These are phyloP conservation scores for Elaphomyces granulatus DNA, from an alignment of 495 filamentous ascomycete genomes.

Conservation along the genomic window DNA sequence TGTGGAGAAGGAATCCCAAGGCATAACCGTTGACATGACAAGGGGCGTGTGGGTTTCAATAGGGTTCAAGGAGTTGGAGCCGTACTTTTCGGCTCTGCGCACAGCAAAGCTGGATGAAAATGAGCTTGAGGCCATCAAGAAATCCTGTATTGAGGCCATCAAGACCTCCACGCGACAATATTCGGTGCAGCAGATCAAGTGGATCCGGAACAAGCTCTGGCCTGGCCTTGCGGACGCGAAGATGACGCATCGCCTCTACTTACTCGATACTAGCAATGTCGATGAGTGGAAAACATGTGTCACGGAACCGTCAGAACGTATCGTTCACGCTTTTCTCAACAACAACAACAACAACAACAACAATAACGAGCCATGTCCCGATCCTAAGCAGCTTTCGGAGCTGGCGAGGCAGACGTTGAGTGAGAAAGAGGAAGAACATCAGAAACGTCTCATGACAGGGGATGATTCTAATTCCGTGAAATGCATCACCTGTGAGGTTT, in stretches of 20 bases:
- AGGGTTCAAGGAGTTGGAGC: slow-evolving; percentile 79
- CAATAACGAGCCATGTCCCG: slow-evolving; percentile 36
- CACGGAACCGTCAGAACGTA: slow-evolving; percentile 42
- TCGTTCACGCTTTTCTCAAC: slow-evolving; percentile 40
- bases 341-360: slow-evolving; percentile 25
- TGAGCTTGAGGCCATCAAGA: slow-evolving; percentile 30
- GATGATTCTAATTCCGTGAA: slow-evolving; percentile 25
- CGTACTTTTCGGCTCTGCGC: slow-evolving; percentile 44
- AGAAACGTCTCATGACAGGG: slow-evolving; percentile 21
- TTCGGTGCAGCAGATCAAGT: slow-evolving; percentile 64
- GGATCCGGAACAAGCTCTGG: slow-evolving; percentile 74
- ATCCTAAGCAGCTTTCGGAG: slow-evolving; percentile 46
- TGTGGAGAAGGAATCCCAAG: slow-evolving; percentile 29
- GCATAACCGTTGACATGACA: slow-evolving; percentile 46
- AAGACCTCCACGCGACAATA: slow-evolving; percentile 78
- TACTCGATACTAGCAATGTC: slow-evolving; percentile 60
- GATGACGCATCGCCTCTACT: slow-evolving; percentile 43
- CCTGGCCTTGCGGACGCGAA: slow-evolving; percentile 40
- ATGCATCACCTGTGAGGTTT: slow-evolving; percentile 51
- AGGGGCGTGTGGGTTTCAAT: slow-evolving; percentile 93
- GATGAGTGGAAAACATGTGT: slow-evolving; percentile 42
- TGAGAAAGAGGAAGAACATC: slow-evolving; percentile 26
- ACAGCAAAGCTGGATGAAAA: slow-evolving; percentile 17
- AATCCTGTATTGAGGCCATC: slow-evolving; percentile 40
- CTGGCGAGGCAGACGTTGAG: slow-evolving; percentile 42